Evolutionary conservation across 148 eudicot species (phyloP).

Genomic region (Heliamphora exappendiculata): DNA sequence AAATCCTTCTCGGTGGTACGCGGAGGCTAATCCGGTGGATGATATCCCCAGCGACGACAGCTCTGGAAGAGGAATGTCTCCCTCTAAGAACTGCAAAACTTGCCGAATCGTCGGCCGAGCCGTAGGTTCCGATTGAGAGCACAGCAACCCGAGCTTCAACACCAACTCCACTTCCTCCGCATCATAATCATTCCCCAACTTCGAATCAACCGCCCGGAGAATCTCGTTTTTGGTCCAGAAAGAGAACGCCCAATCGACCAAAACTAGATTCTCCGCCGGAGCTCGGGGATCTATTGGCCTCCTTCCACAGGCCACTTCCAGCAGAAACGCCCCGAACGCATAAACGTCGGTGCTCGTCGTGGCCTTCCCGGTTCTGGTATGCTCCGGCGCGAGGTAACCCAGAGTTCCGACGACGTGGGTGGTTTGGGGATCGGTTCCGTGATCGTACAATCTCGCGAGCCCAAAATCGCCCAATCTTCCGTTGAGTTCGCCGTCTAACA

Average conservation of each 20-base stretch:
- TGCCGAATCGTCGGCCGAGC: conserved; percentile 37
- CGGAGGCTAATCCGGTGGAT: neutral
- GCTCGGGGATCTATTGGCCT: conserved; percentile 28
- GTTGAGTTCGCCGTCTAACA: conserved; percentile 44
- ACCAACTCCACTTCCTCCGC: conserved; percentile 19
- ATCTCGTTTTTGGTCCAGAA: conserved; percentile 5
- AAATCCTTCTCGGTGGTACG: neutral
- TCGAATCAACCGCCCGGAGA: conserved; percentile 1
- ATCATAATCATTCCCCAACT: conserved; percentile 8
- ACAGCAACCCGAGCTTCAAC: conserved; percentile 38
- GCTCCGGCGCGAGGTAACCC: conserved; percentile 40
- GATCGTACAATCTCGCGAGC: conserved; percentile 30
- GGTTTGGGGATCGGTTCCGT: conserved; percentile 26
- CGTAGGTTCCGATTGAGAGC: conserved; percentile 20
- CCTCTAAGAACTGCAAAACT: conserved; percentile 25
- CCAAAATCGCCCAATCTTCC: conserved; percentile 42
- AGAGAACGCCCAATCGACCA: conserved; percentile 19
- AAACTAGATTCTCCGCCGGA: neutral
- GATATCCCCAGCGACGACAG: neutral
- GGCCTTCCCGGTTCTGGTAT: conserved; percentile 27
- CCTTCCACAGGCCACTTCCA: conserved; percentile 32
- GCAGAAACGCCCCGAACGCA: conserved; percentile 34
- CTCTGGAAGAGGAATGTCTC: conserved; percentile 8
- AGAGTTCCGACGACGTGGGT: conserved; percentile 32
- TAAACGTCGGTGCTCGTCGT: conserved; percentile 33